Evolutionary conservation across 1,284 basidiomycete genomes (phyloP).

Genomic region (Fistulinella cinereoalba): DNA sequence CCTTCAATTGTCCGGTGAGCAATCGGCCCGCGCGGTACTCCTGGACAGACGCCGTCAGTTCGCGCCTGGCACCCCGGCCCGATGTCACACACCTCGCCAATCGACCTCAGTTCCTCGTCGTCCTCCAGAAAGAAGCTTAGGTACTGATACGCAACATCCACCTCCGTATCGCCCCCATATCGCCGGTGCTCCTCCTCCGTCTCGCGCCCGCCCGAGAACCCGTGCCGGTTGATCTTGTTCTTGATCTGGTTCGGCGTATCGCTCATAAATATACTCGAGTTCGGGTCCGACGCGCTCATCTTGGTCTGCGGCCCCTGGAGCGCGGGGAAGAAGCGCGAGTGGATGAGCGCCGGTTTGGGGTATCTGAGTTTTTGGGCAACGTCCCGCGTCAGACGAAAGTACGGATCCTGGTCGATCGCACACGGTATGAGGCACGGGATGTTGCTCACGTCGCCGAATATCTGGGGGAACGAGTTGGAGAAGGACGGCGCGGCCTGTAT

Average conservation of each 20-base stretch:
- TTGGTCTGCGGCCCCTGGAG: constrained; percentile 97
- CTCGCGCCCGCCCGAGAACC: constrained; percentile 87
- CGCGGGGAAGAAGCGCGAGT: constrained; percentile 98
- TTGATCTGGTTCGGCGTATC: constrained; percentile 94
- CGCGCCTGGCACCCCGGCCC: not conserved
- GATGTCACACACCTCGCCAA: constrained; percentile 65
- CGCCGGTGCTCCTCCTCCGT: constrained; percentile 91
- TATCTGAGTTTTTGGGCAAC: constrained; percentile 93
- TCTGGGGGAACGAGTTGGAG: constrained; percentile 98
- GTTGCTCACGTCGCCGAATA: constrained; percentile 84
- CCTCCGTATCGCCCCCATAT: constrained; percentile 90
- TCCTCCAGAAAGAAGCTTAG: constrained; percentile 96
- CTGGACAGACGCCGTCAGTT: no score
- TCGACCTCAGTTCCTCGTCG: constrained; percentile 77
- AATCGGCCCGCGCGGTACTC: constrained; percentile 90
- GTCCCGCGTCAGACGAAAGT: constrained; percentile 97
- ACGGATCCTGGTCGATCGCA: constrained; percentile 96
- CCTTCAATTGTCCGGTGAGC: constrained; percentile 92
- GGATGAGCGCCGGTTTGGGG: constrained; percentile 90
- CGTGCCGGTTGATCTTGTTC: constrained; percentile 95
- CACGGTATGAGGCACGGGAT: constrained; percentile 96
- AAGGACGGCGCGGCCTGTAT: constrained; percentile 97
- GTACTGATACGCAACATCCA: constrained; percentile 97
- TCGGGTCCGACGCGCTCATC: constrained; percentile 95
- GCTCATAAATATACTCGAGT: constrained; percentile 93